Base-by-base conservation (phyloP, 139 green algal genomes). In the Diplosphaera chodatii region DNA sequence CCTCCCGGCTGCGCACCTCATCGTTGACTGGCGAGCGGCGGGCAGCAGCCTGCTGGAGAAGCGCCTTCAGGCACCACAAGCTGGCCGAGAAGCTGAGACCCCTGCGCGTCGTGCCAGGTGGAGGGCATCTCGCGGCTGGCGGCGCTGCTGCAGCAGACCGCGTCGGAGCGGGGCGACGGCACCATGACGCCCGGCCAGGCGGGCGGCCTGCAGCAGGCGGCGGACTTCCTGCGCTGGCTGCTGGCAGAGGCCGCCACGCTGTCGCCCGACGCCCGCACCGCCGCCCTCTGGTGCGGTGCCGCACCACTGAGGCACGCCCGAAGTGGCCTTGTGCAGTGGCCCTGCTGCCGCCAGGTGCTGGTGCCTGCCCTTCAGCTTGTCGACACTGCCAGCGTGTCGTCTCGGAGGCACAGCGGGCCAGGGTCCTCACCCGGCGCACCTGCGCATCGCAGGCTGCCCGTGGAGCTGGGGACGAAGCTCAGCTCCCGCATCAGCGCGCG, bases 151-250 rank as follows among this genome's bases (percentile, higher is more conserved):
- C 66, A 69, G 32, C 55, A 73, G 67, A 64, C 69, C 10, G 48
- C 3, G 1, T 55, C 63, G 41, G 63, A 29, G 21, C 25, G 64
- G 4, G 30, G 66, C 32, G 32, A 23, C 48, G 28, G 70, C 40
- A 15, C 70, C 62, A 32, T 69, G 3, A 32, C 34, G 69, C 31
- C 41, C 71, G 59, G 56, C 18, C 3, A 67, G 70, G 65, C 65
- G 68, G 28, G 56, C 70, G 1, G 32, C 23, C 63, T 71, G 74
- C 59, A 67, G 27, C 68, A 84, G 62, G 72, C 69, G 6, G 71
- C 71, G 0, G 64, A 65, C 37, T 72, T 83, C 40, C 75, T 87
- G 75, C 66, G 68, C 32, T 87, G 82, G 82, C 40, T 87, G 21
- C n/a, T 68, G 23, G 66, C 62, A 27, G 82, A 87, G 71, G 71